Evolutionary conservation across 129 eudicot species (phyloP).

Genomic region (Daucus carota): DNA sequence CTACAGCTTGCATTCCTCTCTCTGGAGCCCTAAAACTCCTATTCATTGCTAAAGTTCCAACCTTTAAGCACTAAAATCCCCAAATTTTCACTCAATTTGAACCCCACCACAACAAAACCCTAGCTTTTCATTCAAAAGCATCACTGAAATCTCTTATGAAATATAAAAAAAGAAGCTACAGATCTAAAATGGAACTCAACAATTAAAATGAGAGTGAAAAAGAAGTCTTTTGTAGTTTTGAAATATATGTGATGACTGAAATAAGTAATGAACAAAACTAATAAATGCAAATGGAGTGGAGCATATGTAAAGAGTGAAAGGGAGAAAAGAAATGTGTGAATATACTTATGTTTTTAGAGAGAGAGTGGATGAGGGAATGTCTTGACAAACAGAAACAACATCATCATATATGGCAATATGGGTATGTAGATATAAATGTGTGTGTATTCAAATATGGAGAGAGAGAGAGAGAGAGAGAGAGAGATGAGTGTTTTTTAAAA

Average conservation of each 20-base stretch:
- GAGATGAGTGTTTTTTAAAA: too few relatives aligned
- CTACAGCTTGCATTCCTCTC: slow-evolving; percentile 36
- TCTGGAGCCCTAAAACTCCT: slow-evolving; percentile 64
- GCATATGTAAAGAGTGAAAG: too few relatives aligned
- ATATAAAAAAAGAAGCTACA: slow-evolving; percentile 7
- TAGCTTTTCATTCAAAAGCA: not conserved
- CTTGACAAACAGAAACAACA: not conserved
- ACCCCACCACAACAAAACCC: slow-evolving; percentile 7
- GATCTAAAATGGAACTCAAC: slow-evolving; percentile 45
- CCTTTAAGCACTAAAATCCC: not conserved
- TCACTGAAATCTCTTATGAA: not conserved
- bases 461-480: slow-evolving; percentile 29
- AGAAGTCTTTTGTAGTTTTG: not conserved
- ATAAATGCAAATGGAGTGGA: too few relatives aligned
- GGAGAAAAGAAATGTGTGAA: too few relatives aligned
- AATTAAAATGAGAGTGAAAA: slow-evolving; percentile 32
- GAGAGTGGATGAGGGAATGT: not conserved
- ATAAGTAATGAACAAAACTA: not conserved
- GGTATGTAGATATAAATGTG: too few relatives aligned
- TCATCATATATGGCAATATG: not conserved
- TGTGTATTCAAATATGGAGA: too few relatives aligned
- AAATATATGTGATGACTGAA: not conserved
- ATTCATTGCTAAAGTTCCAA: slow-evolving; percentile 36
- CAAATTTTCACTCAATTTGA: not conserved
- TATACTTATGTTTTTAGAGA: not conserved